Evolutionary conservation across 208 protist genomes (phyloP), one percentile per base, ranked within the genome.

Genomic region (Giardia duodenalis): DNA sequence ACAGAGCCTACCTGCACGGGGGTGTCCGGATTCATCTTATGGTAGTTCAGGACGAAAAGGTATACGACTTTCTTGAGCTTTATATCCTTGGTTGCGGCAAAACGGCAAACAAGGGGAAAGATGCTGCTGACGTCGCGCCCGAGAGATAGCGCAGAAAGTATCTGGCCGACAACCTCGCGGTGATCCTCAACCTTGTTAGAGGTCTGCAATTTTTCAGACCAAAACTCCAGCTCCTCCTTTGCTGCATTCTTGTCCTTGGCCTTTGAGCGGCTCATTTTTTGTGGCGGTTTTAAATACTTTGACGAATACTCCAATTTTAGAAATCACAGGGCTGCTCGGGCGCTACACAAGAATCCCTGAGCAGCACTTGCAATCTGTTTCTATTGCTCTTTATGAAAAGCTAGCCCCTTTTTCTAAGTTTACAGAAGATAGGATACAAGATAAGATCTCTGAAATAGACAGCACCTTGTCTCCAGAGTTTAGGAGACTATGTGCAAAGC

Each of bases 11-110:
- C 98, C 44, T 99, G 93, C 86, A 99, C 97, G 86, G 98, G 97
- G 67, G 98, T 95, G 92, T 99, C 97, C 57, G 98, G 98, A 93
- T 99, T 96, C 44, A 94, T 95, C 88, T 97, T 96, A 88, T 98
- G 97, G 94, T 99, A 98, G 93, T 99, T 98, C 93, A 98, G 97
- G 4, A 99, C 93, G 93, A 99, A 99, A 44, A 99, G 94, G 94
- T 99, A 99, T 0, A 98, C 97, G 0, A 99, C 95, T 87, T 99
- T 99, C 95, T 99, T 99, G 3, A 99, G 94, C 67, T 98, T 97
- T 2, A 99, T 93, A 94, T 98, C 97, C 3, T 94, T 95, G 0
- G 97, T 98, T 67, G 97, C 96, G 67, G 98, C 97, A 89, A 97
- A 96, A 45, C 97, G 96, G 43, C 98, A 92, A 3, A 99, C 97